phyloP scores from a whole-genome alignment of 192 early-diverging fungal genomes.

The Coemansia sp. region DNA sequence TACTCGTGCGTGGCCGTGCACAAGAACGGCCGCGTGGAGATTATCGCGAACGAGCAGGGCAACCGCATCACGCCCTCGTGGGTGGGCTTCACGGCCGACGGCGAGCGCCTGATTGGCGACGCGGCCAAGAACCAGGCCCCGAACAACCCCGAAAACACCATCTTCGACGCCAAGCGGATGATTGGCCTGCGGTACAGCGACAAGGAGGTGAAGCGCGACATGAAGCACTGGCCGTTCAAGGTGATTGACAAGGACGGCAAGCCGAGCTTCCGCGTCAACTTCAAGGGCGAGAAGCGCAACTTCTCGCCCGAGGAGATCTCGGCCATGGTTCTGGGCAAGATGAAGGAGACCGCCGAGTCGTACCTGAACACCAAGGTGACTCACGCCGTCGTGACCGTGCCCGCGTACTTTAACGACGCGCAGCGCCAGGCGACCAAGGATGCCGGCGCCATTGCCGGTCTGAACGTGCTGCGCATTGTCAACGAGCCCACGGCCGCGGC shows the following conservation, averaged over 20 bases:
- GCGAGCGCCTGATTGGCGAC: slow-evolving; percentile 89
- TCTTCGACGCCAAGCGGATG: slow-evolving; percentile 92
- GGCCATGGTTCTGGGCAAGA: slow-evolving; percentile 92
- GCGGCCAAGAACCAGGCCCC: slow-evolving; percentile 94
- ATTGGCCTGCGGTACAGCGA: slow-evolving; percentile 88
- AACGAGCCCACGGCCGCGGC: slow-evolving; percentile 92
- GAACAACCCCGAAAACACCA: slow-evolving; percentile 84
- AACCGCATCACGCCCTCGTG: slow-evolving; percentile 94
- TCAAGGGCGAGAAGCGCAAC: slow-evolving; percentile 82
- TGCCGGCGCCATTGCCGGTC: slow-evolving; percentile 78
- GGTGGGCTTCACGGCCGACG: slow-evolving; percentile 82
- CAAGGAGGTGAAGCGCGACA: slow-evolving; percentile 85
- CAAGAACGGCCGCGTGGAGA: slow-evolving; percentile 93
- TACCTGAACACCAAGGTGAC: slow-evolving; percentile 84
- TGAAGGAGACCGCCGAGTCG: slow-evolving; percentile 91
- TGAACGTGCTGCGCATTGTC: slow-evolving; percentile 82
- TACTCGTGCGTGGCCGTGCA: slow-evolving; percentile 91
- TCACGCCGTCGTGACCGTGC: slow-evolving; percentile 94
- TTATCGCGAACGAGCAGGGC: slow-evolving; percentile 97
- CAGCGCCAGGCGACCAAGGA: slow-evolving; percentile 95
- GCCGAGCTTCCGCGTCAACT: slow-evolving; percentile 75
- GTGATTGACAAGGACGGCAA: slow-evolving; percentile 76
- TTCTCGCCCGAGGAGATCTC: slow-evolving; percentile 97
- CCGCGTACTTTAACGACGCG: slow-evolving; percentile 95
- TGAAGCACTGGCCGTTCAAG: slow-evolving; percentile 95